phyloP scores from a whole-genome alignment of 306 rosid genomes.

The Begonia peltatifolia region DNA sequence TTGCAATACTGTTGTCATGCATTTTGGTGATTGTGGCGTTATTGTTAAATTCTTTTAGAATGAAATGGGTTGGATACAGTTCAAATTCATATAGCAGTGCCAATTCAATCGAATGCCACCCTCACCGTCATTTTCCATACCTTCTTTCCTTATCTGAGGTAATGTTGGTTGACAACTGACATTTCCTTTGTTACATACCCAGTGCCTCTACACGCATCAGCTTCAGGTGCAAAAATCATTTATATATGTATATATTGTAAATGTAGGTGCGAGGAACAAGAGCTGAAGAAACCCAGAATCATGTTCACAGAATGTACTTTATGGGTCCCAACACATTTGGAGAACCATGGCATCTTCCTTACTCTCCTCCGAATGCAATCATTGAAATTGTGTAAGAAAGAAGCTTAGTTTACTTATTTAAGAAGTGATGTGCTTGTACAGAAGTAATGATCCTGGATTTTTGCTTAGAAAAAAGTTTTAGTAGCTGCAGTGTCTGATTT shows the following conservation, averaged over 20 bases:
- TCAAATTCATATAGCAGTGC: constrained; percentile 46
- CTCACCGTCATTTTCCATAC: constrained; percentile 56
- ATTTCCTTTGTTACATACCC: constrained; percentile 1
- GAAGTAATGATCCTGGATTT: too few species aligned
- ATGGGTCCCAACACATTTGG: constrained; percentile 96
- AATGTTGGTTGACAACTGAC: constrained; percentile 1
- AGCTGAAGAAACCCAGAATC: constrained; percentile 88
- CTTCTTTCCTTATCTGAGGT: constrained; percentile 98
- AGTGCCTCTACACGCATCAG: too few species aligned
- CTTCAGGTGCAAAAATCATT: too few species aligned
- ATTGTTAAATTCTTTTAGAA: constrained; percentile 56
- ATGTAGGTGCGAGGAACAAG: constrained; percentile 79
- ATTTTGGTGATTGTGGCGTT: constrained; percentile 57
- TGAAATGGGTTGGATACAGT: constrained; percentile 63
- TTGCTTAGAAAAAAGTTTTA: too few species aligned
- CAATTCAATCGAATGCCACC: constrained; percentile 58
- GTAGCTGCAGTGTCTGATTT: too few species aligned
- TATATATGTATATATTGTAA: neutral
- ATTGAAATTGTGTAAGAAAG: constrained; percentile 94
- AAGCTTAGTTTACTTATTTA: constrained; percentile 4
- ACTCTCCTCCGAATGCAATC: constrained; percentile 88
- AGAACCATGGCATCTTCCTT: constrained; percentile 99
- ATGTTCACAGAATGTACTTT: constrained; percentile 89
- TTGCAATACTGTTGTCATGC: constrained; percentile 55
- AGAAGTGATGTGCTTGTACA: too few species aligned